Conservation (phyloP, 768 basidiomycete genomes). For the Boletus pseudopeckii region DNA sequence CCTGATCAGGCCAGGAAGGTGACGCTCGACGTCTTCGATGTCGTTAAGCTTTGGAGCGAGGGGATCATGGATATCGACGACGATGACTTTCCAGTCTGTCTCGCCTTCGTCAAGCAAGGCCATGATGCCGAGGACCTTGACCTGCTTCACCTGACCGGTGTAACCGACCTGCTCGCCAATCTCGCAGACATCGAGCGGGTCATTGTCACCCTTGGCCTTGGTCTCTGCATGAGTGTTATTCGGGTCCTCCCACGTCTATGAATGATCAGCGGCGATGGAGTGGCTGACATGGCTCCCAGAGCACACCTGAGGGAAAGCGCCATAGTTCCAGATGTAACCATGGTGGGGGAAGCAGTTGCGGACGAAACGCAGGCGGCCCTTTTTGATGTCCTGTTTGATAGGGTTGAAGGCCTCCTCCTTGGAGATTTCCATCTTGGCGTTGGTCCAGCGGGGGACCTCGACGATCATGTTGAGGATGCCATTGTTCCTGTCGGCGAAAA, state of each 20-base stretch:
- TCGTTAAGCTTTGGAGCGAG: conserved; percentile 96
- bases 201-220: conserved; percentile 98
- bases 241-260: conserved; percentile 98
- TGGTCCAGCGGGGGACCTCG: conserved; percentile 98
- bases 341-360: conserved; percentile 99
- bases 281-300: neutral
- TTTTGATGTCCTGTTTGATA: conserved; percentile 99
- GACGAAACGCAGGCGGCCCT: conserved; percentile 92
- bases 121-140: conserved; percentile 99
- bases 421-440: conserved; percentile 99
- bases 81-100: conserved; percentile 99
- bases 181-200: conserved; percentile 99
- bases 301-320: conserved; percentile 93
- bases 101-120: conserved; percentile 98
- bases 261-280: neutral
- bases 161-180: conserved; percentile 99
- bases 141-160: conserved; percentile 97
- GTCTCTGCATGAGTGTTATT: conserved; percentile 85
- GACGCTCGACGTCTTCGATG: conserved; percentile 97
- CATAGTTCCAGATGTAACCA: conserved; percentile 99
- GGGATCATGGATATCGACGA: conserved; percentile 93
- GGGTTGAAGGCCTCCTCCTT: conserved; percentile 99
- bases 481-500: conserved; percentile 93
- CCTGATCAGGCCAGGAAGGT: conserved; percentile 93
- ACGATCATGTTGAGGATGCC: conserved; percentile 99